Base-by-base conservation (phyloP, 441 rosid genomes). In the Gossypium schwendimanii region DNA sequence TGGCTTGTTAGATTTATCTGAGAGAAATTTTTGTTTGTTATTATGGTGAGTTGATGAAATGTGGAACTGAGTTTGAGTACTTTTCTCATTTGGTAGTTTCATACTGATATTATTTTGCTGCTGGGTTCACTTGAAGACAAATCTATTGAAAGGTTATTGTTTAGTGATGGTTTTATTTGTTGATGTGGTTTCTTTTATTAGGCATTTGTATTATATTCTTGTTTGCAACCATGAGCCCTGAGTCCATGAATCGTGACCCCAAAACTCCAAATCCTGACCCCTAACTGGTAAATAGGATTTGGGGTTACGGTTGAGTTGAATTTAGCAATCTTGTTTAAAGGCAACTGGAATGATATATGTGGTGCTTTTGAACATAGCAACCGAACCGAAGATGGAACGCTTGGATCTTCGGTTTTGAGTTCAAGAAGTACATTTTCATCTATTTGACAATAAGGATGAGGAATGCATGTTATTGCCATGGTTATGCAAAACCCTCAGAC, bases 11-110 rank as follows among this genome's bases (percentile, higher is more conserved):
- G 55, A 28, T 26, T 5, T 70, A 66, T 5, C 17, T 33, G 58
- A 52, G 81, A 28, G 76, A 75, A 79, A 74, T 83, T 83, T 33
- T 82, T 81, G 78, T 33, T 65, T 74, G 61, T 58, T 50, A 20
- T 70, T 71, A 52, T 67, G 73, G 36, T 58, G 74, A 62, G 6
- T 15, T 55, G 55, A 59, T 69, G 78, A 72, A 54, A 58, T 36
- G 54, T 73, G 76, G 65, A 61, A 28, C 67, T 53, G 47, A 76
- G 63, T 50, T 74, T 77, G 24, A 77, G 61, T 67, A 26, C 53
- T 79, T 28, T 28, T 24, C 60, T 6, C 4, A 44, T 54, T 73
- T 66, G 65, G 55, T 63, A 71, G 67, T 55, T 68, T 7, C 69
- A 62, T 62, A 71, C 9, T 57, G 21, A 67, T 15, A 67, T 63